Percentiles rank a stretch among this genome's conserved stretches.
phyloP scores from a whole-genome alignment of 2,329 filamentous ascomycete genomes.

The Aspergillus pseudonomiae region DNA sequence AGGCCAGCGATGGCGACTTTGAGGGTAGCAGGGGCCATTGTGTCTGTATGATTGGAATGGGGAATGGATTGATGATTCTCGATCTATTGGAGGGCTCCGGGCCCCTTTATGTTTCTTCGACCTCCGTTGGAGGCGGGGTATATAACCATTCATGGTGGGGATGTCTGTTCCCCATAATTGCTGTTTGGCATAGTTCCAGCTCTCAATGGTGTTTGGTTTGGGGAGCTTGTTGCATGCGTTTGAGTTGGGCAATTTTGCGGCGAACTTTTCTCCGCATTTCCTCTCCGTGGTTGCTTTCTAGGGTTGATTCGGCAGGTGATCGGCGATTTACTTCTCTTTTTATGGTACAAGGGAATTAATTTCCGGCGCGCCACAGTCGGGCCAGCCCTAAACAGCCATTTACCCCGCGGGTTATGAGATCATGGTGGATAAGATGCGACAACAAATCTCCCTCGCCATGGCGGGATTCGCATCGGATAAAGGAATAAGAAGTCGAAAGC shows the following conservation, averaged over 20 bases:
- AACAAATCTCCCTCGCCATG: not conserved
- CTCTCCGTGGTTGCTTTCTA: accelerated
- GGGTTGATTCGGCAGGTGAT: accelerated
- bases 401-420: not conserved
- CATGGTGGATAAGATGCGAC: not conserved
- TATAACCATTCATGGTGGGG: not conserved
- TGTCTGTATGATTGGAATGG: not conserved
- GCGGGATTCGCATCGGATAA: not conserved
- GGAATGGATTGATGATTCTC: not conserved
- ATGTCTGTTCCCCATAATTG: not conserved
- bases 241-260: not conserved
- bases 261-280: not conserved
- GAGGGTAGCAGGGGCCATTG: conserved; percentile 20
- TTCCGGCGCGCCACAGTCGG: not conserved
- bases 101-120: not conserved
- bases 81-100: not conserved
- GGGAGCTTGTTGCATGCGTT: not conserved
- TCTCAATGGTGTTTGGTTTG: not conserved
- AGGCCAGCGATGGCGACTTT: conserved; percentile 48
- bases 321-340: not conserved
- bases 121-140: not conserved
- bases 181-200: not conserved
- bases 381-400: not conserved
- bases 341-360: not conserved
- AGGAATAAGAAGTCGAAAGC: not conserved